Evolutionary conservation across 306 rosid genomes (phyloP).

Genomic region (Purshia tridentata): DNA sequence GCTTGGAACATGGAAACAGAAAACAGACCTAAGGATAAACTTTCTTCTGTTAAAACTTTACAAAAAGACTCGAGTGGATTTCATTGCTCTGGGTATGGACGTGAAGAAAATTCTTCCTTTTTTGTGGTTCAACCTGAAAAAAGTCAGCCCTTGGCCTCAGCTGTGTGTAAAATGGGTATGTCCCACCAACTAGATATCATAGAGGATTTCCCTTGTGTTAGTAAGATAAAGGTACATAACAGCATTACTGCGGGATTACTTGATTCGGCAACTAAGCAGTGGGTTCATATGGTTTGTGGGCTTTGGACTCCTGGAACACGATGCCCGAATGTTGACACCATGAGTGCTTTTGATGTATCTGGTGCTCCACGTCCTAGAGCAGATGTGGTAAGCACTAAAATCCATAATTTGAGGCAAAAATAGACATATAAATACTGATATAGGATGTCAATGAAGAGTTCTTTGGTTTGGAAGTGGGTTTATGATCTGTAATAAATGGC

Average conservation of each 20-base stretch:
- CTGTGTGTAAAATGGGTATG: slow-evolving; percentile 25
- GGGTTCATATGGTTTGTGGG: slow-evolving; percentile 83
- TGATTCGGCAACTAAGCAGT: slow-evolving; percentile 59
- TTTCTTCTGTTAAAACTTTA: slow-evolving; percentile 23
- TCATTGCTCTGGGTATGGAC: slow-evolving; percentile 28
- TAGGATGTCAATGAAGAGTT: not conserved
- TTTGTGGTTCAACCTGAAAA: slow-evolving; percentile 17
- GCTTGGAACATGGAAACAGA: slow-evolving; percentile 44
- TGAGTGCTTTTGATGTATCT: slow-evolving; percentile 76
- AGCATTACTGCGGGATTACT: slow-evolving; percentile 54
- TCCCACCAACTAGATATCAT: slow-evolving; percentile 7
- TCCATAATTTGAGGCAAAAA: slow-evolving; percentile 1
- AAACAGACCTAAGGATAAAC: slow-evolving; percentile 27
- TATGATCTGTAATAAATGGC: not conserved
- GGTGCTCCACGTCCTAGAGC: slow-evolving; percentile 45
- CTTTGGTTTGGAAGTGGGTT: not conserved
- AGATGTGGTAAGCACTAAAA: slow-evolving; percentile 42
- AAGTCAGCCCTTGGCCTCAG: slow-evolving; percentile 19
- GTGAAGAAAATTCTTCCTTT: slow-evolving; percentile 20
- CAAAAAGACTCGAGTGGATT: slow-evolving; percentile 26
- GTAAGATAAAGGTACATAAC: slow-evolving; percentile 35
- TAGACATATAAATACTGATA: not conserved
- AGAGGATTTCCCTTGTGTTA: slow-evolving; percentile 12
- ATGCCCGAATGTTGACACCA: slow-evolving; percentile 67
- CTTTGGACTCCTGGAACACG: slow-evolving; percentile 80